Evolutionary conservation across 192 early-diverging fungal species (phyloP).

Genomic region (Coemansia erecta): DNA sequence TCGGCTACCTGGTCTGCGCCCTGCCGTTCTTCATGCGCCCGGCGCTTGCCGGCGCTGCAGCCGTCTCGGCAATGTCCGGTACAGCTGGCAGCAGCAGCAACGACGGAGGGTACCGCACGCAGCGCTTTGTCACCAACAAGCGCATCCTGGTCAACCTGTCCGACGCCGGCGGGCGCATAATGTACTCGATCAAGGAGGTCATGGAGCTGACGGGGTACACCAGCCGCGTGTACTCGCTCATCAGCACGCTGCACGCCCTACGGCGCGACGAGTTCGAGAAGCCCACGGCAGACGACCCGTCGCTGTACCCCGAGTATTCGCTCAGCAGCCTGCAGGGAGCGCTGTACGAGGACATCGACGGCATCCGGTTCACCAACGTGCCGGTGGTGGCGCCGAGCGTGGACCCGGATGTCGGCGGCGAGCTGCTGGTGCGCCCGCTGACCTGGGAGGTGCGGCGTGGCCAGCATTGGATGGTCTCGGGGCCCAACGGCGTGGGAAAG

Average conservation of each 20-base stretch:
- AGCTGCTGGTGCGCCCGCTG: slow-evolving; percentile 83
- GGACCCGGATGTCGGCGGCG: slow-evolving; percentile 62
- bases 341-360: slow-evolving; percentile 56
- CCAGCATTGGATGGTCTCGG: slow-evolving; percentile 90
- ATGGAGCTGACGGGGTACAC: slow-evolving; percentile 90
- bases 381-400: slow-evolving; percentile 81
- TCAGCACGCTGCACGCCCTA: slow-evolving; percentile 80
- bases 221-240: slow-evolving; percentile 78
- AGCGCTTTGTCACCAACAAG: slow-evolving; percentile 90
- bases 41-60: slow-evolving; percentile 50
- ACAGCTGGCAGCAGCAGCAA: slow-evolving; percentile 9
- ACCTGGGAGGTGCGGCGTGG: slow-evolving; percentile 86
- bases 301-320: slow-evolving; percentile 15
- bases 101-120: slow-evolving; percentile 59
- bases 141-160: slow-evolving; percentile 84
- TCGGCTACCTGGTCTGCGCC: slow-evolving; percentile 78
- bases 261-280: slow-evolving; percentile 58
- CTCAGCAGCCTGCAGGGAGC: slow-evolving; percentile 19
- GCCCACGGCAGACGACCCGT: background rate
- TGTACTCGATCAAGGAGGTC: slow-evolving; percentile 94
- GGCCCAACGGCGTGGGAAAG: slow-evolving; percentile 95
- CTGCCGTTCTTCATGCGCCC: slow-evolving; percentile 84
- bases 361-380: slow-evolving; percentile 83
- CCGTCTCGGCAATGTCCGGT: slow-evolving; percentile 4
- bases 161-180: slow-evolving; percentile 94